Percentiles rank a stretch among this genome's conserved stretches.
Conservation (phyloP, 2,329 filamentous ascomycete species). For the Parafenestella ontariensis region DNA sequence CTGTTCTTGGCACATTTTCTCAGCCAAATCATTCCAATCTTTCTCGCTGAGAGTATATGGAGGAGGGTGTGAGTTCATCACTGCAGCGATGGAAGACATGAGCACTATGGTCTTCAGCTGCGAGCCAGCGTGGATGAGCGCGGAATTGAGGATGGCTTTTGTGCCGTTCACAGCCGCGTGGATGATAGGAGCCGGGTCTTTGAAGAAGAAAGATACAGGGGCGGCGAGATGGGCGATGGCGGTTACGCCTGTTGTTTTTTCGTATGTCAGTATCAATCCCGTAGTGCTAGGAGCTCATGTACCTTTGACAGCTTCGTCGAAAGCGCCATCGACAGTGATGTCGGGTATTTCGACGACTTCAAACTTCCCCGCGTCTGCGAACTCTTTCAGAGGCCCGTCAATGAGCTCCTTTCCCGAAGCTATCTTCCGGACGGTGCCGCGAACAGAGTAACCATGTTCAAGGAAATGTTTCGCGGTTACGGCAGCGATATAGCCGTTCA, state of each 20-base stretch:
- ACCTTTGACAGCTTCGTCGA: conserved; percentile 36
- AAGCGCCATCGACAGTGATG: conserved; percentile 34
- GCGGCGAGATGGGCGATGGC: conserved; percentile 32
- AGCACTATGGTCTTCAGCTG: conserved; percentile 35
- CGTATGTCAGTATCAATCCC: background rate
- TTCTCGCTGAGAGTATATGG: conserved; percentile 29
- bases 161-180: conserved; percentile 31
- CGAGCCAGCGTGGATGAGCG: conserved; percentile 27
- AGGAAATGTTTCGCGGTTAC: conserved; percentile 36
- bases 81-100: conserved; percentile 31
- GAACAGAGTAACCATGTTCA: conserved; percentile 35
- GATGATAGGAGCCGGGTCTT: conserved; percentile 26
- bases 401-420: conserved; percentile 23
- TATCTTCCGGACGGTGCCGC: conserved; percentile 38
- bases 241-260: conserved; percentile 20
- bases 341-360: conserved; percentile 34
- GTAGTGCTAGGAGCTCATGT: background rate
- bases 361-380: conserved; percentile 26
- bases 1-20: conserved; percentile 29
- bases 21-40: conserved; percentile 34
- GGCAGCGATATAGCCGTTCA: conserved; percentile 37
- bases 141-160: conserved; percentile 26
- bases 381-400: conserved; percentile 25
- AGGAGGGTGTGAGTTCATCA: conserved; percentile 7
- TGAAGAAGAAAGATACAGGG: conserved; percentile 27